phyloP scores from a whole-genome alignment of 805 yeast species.

The Nakazawaea ambrosiae region DNA sequence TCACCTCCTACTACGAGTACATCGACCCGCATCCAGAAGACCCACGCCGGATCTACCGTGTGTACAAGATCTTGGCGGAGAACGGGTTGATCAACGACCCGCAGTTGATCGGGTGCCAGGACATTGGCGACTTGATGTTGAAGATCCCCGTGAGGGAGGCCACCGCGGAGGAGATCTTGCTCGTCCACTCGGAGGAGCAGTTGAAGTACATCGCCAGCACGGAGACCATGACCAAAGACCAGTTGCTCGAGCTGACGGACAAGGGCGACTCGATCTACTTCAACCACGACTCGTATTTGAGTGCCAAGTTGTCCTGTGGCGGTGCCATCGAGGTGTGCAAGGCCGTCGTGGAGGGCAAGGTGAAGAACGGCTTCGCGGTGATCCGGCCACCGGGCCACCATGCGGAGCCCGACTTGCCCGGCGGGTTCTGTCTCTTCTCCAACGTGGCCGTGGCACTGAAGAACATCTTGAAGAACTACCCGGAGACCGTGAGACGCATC shows the following conservation, averaged over 20 bases:
- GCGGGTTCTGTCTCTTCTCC: slow-evolving; percentile 93
- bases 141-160: slow-evolving; percentile 93
- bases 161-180: slow-evolving; percentile 71
- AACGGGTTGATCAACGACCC: slow-evolving; percentile 85
- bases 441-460: slow-evolving; percentile 97
- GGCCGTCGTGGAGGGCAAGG: slow-evolving; percentile 89
- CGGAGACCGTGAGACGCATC: slow-evolving; percentile 80
- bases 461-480: slow-evolving; percentile 71
- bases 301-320: slow-evolving; percentile 92
- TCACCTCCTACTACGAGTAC: slow-evolving; percentile 86
- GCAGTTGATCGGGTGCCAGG: slow-evolving; percentile 59
- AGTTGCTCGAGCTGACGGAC: slow-evolving; percentile 76
- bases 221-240: slow-evolving; percentile 68
- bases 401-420: slow-evolving; percentile 96
- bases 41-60: slow-evolving; percentile 90
- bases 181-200: slow-evolving; percentile 82
- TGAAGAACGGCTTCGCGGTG: slow-evolving; percentile 87
- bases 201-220: slow-evolving; percentile 70
- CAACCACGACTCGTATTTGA: slow-evolving; percentile 79
- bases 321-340: slow-evolving; percentile 95
- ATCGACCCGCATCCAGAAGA: slow-evolving; percentile 99
- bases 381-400: slow-evolving; percentile 99
- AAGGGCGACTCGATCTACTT: slow-evolving; percentile 92
- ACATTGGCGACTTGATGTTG: slow-evolving; percentile 80
- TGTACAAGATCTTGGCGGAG: slow-evolving; percentile 89